Conservation (phyloP, 2,329 filamentous ascomycete genomes). For the Triangularia setosa region DNA sequence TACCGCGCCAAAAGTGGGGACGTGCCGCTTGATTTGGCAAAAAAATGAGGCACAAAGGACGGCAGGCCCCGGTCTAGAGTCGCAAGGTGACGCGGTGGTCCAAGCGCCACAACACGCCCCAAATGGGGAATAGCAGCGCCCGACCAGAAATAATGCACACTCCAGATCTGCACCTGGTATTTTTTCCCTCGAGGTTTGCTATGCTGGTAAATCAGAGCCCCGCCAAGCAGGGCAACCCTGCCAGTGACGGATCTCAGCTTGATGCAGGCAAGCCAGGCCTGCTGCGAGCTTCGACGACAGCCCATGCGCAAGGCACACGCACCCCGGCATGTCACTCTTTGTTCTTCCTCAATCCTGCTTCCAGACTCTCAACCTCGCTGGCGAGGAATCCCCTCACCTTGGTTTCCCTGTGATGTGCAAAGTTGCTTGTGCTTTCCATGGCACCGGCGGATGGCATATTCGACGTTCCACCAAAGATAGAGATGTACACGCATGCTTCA, state of each 20-base stretch:
- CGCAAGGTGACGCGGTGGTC: slow-evolving; percentile 26
- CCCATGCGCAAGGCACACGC: not conserved
- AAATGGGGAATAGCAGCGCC: slow-evolving; percentile 15
- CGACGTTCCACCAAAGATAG: not conserved
- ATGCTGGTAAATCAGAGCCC: slow-evolving; percentile 1
- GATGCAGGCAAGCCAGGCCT: not conserved
- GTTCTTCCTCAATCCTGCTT: not conserved
- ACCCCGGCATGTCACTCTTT: not conserved
- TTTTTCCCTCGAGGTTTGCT: not conserved
- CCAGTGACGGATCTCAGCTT: not conserved
- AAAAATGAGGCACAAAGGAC: slow-evolving; percentile 24
- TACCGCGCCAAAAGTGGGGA: slow-evolving; percentile 24
- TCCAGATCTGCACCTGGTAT: slow-evolving; percentile 3
- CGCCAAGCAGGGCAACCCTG: slow-evolving; percentile 1
- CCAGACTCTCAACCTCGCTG: not conserved
- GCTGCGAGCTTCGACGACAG: not conserved
- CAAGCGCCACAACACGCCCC: slow-evolving; percentile 26
- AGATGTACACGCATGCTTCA: not conserved
- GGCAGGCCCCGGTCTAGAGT: slow-evolving; percentile 10
- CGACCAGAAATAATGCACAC: not conserved
- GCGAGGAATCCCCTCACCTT: not conserved
- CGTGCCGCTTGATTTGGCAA: slow-evolving; percentile 27
- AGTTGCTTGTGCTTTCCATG: not conserved
- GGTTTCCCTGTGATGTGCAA: not conserved
- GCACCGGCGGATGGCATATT: not conserved